Base-by-base conservation (phyloP, 768 basidiomycete species). In the Rhizopogon vesiculosus region DNA sequence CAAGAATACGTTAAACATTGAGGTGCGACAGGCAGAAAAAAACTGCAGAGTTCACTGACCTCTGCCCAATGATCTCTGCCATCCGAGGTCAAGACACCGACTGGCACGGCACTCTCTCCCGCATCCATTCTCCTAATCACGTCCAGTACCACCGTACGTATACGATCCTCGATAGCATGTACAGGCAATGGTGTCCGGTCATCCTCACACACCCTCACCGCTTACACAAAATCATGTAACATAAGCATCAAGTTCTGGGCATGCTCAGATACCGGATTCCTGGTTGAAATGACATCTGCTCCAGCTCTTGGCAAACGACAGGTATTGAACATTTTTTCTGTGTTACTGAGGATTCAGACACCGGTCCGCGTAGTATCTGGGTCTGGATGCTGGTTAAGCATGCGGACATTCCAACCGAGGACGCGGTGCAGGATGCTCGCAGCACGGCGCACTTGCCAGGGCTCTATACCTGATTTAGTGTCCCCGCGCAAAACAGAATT, bases 21-120 rank as follows among this genome's bases (percentile, higher is more conserved):
- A 25, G 22, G 31, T 31, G 31, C 31, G 16, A 49, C 9, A 19
- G 19, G 22, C 33, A 7, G 2, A 45, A 44, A n/a, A 25, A 46
- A 7, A 18, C 8, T 13, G 16, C 22, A 7, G 19, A 33, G 25
- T 42, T 16, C 12, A 62, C 81, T 55, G 68, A 93, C 92, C 65
- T 80, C 72, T 10, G 88, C 79, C 95, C 95, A 97, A 10, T 67
- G 73, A 68, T 96, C 91, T 58, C 95, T 78, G 25, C 87, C 22
- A 22, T 2, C 22, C 22, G 22, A 22, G 22, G 22, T 95, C 44
- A 97, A 74, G 0, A 85, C 76, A 7, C 90, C 86, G 4, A 97
- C 75, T 28, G 80, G 78, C 3, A 83, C 68, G 0, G 88, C 78
- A 12, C 61, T 68, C 56, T 91, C 87, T 3, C 86, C 86, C 0